These are phyloP conservation scores for Mycena metata DNA, from an alignment of 768 basidiomycete genomes.

Conservation along the genomic window DNA sequence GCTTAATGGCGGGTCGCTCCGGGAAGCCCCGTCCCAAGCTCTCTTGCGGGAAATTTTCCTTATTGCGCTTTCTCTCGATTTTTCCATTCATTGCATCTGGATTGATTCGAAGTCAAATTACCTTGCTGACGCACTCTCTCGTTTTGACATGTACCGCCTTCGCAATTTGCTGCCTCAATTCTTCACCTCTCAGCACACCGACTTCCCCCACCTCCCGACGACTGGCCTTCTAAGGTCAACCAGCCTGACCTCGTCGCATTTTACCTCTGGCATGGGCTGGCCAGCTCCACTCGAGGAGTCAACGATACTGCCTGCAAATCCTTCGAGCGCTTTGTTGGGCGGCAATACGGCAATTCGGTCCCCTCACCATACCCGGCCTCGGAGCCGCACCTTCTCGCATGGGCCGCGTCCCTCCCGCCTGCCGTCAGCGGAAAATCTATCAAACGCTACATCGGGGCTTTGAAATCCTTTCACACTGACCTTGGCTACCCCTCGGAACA, in stretches of 20 bases:
- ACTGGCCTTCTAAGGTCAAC: constrained; percentile 22
- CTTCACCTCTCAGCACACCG: constrained; percentile 10
- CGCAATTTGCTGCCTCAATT: not conserved
- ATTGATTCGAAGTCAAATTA: constrained; percentile 22
- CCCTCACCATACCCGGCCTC: constrained; percentile 10
- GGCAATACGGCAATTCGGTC: not conserved
- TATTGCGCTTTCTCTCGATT: not conserved
- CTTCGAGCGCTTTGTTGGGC: constrained; percentile 10
- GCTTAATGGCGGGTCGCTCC: constrained; percentile 8
- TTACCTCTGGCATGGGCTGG: constrained; percentile 16
- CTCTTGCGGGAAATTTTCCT: constrained; percentile 2
- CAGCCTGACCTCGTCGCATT: constrained; percentile 21
- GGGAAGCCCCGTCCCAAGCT: not conserved
- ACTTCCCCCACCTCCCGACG: constrained; percentile 23
- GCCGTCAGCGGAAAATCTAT: constrained; percentile 16
- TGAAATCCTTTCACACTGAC: constrained; percentile 8
- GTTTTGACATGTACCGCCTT: constrained; percentile 27
- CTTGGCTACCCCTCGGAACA: constrained; percentile 4
- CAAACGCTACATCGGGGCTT: constrained; percentile 9
- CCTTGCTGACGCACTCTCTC: constrained; percentile 19
- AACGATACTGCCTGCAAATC: constrained; percentile 23
- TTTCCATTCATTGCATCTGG: constrained; percentile 13
- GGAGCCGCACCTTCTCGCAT: constrained; percentile 19
- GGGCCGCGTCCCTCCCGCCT: constrained; percentile 17
- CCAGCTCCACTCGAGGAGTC: constrained; percentile 5